Evolutionary conservation across 768 basidiomycete genomes (phyloP), one percentile per base, ranked within the genome.

Genomic region (Pleurotus cornucopiae): DNA sequence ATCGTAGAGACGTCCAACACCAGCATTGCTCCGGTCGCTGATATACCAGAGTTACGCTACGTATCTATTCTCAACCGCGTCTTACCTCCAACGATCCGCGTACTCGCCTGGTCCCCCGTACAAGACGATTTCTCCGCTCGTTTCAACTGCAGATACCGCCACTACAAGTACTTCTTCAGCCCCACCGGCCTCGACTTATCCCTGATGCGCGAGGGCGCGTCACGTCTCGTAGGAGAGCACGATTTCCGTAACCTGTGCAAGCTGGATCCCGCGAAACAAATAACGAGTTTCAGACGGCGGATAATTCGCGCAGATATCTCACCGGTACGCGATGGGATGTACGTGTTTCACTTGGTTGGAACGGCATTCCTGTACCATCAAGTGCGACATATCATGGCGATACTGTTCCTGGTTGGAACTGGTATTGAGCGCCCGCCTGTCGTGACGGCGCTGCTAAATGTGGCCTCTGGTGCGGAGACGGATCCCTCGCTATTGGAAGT

Each of bases 81-180:
- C 46, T 84, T 99, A 5, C 97, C 96, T 0, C 80, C 85, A 0
- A 91, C 94, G 0, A 93, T 98, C 63, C 89, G 94, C 21, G 74
- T 98, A 39, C 78, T 94, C 49, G 94, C 94, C 6, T 99, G 96
- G 95, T 93, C 96, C 6, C 93, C 95, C 16, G 87, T 98, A 25
- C 69, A 82, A 2, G 69, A 79, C 6, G 67, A 68, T 34, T 98
- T 98, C 70, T 94, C 94, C 18, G 88, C 95, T 6, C 86, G 97
- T 3, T 94, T 89, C 72, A 87, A 85, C 11, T 98, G 96, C 73
- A 76, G 72, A 52, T 85, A 82, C 63, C 79, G 97, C 38, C 96
- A 99, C 68, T 98, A 99, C 84, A 98, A 96, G 66, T 99, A 98
- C 72, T 96, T 98, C 70, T 98, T 99, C 76, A 80, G 84, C 34